Percentiles rank a stretch among this genome's conserved stretches.
These are phyloP conservation scores for Cutaneotrichosporon daszewskae DNA, from an alignment of 1,284 basidiomycete species.

Conservation along the genomic window DNA sequence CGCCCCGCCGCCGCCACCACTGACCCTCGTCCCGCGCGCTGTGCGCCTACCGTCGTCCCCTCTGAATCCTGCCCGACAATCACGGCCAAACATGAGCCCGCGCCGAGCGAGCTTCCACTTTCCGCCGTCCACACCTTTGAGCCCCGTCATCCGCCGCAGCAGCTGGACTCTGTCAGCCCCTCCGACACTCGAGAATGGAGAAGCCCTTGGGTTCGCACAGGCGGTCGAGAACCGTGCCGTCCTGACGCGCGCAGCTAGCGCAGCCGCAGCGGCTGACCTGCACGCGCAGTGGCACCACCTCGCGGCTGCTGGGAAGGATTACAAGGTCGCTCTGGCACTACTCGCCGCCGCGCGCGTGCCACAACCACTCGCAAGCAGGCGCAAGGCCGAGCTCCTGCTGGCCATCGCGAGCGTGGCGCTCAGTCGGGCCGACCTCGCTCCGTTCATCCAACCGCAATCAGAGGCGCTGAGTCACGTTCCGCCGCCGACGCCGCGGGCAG, in stretches of 20 bases:
- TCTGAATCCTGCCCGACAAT: conserved; percentile 9
- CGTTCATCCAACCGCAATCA: background rate
- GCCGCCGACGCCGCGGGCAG: conserved; percentile 1
- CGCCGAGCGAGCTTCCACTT: too few relatives aligned
- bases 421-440: conserved; percentile 36
- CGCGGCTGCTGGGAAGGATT: conserved; percentile 37
- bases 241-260: too few relatives aligned
- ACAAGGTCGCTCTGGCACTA: conserved; percentile 41
- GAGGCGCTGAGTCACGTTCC: background rate
- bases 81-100: too few relatives aligned
- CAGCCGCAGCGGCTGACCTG: conserved; percentile 4
- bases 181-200: too few relatives aligned
- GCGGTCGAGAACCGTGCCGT: too few relatives aligned
- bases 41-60: conserved; percentile 5
- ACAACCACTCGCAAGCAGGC: conserved; percentile 25
- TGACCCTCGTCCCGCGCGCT: background rate
- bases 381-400: conserved; percentile 36
- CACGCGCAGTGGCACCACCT: conserved; percentile 38
- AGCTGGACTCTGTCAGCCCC: too few relatives aligned
- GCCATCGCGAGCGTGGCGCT: conserved; percentile 34
- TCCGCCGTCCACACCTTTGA: too few relatives aligned
- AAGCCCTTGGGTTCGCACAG: too few relatives aligned
- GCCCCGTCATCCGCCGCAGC: too few relatives aligned
- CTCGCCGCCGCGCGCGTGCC: conserved; percentile 31
- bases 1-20: conserved; percentile 11